Evolutionary conservation across 202 grass and related monocot genomes (phyloP), one percentile per base, ranked within the genome.

Genomic region (Alloteropsis angusta): DNA sequence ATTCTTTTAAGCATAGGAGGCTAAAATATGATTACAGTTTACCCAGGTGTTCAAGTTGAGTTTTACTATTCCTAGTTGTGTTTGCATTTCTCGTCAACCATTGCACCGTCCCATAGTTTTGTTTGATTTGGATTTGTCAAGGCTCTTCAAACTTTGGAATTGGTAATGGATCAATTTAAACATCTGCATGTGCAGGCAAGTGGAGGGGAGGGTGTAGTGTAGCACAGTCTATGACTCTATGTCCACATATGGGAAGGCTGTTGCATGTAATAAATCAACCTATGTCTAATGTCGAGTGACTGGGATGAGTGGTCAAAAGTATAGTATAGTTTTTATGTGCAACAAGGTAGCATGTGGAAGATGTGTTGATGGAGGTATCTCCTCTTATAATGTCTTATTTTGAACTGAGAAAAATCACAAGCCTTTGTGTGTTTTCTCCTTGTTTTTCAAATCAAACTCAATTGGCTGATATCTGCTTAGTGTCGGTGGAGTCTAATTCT

Each of bases 121-220:
- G 23, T 65, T 88, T 26, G 35, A 59, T 60, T 41, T 80, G 38
- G 28, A 55, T 80, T 80, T 65, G 16, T 74, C 16, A 65, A 57
- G 52, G 47, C 13, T 41, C 80, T 85, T 81, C 18, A 5, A 85
- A 66, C 39, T 72, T 53, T 48, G 82, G 52, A 88, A 69, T 45
- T 26, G 11, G 18, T 68, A 35, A 22, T 82, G 11, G 14, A 47
- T 58, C 58, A 42, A 73, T 66, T 66, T 42, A 72, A 35, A 7
- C 35, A 9, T 60, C 17, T 0, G 23, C 60, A 79, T 83, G 75
- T 37, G 49, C 41, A 55, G 37, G 71, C 63, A 78, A 82, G 72
- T 77, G 42, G 50, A 30, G 19, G 18, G 13, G 67, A 28, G 26
- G 30, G 67, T 70, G 8, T 70, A 7, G 57, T 32, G 28, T 72